A percentile compares a stretch with the other conserved stretches of the same genome.
Evolutionary conservation across 176 grass and related monocot species (phyloP).

Genomic region (Dactylis glomerata): DNA sequence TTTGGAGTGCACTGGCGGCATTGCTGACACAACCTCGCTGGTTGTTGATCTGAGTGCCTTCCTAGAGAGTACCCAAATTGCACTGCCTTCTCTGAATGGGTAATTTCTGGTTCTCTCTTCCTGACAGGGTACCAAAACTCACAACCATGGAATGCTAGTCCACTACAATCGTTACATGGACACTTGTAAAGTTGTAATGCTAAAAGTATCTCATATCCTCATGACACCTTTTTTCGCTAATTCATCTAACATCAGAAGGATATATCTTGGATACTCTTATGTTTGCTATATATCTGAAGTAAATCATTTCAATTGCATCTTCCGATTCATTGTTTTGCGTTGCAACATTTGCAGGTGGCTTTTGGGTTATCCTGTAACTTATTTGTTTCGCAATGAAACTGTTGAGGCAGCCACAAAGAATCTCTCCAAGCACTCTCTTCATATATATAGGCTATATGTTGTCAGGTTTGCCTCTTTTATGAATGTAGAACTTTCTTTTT

Average conservation of each 20-base stretch:
- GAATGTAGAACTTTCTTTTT: background rate
- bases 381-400: conserved; percentile 61
- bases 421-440: conserved; percentile 64
- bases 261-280: background rate
- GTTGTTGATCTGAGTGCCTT: conserved; percentile 53
- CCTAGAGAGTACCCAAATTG: conserved; percentile 43
- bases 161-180: background rate
- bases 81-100: conserved; percentile 84
- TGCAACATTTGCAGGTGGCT: conserved; percentile 65
- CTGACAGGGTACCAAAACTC: background rate
- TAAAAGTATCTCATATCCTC: background rate
- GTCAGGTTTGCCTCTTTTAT: conserved; percentile 43
- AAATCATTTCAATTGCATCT: conserved; percentile 9
- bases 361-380: conserved; percentile 82
- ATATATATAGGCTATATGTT: conserved; percentile 74
- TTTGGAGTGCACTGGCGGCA: background rate
- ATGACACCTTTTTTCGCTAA: background rate
- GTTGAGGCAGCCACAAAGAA: conserved; percentile 38
- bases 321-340: background rate
- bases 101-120: conserved; percentile 28
- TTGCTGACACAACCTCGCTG: conserved; percentile 4
- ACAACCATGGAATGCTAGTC: background rate
- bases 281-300: conserved; percentile 6
- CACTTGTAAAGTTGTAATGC: background rate
- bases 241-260: background rate